Conservation (phyloP, 345 rosid species). For the Trapa incisa region DNA sequence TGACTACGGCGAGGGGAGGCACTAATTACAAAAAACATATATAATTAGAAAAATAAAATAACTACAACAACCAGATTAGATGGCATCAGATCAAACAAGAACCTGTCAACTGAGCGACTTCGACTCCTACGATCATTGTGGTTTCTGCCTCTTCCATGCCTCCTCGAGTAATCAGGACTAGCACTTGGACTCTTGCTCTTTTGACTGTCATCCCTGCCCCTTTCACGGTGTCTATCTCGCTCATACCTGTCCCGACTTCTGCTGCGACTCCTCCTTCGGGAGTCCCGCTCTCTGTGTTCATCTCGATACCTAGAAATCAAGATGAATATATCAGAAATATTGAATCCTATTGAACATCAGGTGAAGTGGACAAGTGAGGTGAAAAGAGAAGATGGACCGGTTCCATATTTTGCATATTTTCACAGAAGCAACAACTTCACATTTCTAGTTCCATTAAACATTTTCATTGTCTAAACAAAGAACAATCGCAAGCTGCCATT, state of each 20-base stretch:
- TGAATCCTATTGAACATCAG: not conserved
- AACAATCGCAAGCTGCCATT: not conserved
- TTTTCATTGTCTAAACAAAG: not conserved
- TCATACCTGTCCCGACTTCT: slow-evolving; percentile 39
- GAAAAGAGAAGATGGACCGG: not conserved
- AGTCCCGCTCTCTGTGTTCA: slow-evolving; percentile 37
- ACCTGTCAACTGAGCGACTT: slow-evolving; percentile 41
- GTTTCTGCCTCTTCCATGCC: slow-evolving; percentile 29
- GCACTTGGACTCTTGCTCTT: slow-evolving; percentile 39
- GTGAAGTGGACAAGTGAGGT: not conserved
- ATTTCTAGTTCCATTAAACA: not conserved
- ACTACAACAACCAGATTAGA: not conserved
- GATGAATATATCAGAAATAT: not conserved
- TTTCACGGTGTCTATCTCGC: slow-evolving; percentile 33
- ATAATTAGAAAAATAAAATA: not conserved
- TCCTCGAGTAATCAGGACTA: slow-evolving; percentile 33
- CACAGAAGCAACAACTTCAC: not conserved
- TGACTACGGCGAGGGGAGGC: slow-evolving; percentile 25
- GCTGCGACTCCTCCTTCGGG: slow-evolving; percentile 37
- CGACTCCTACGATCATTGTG: slow-evolving; percentile 32
- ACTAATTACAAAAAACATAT: slow-evolving; percentile 8
- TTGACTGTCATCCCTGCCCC: slow-evolving; percentile 27
- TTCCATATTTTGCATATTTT: not conserved
- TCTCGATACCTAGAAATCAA: slow-evolving; percentile 28
- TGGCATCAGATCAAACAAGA: not conserved